phyloP scores from a whole-genome alignment of 1,139 yeast species.

The Zhuliangozyma blackwelliae region DNA sequence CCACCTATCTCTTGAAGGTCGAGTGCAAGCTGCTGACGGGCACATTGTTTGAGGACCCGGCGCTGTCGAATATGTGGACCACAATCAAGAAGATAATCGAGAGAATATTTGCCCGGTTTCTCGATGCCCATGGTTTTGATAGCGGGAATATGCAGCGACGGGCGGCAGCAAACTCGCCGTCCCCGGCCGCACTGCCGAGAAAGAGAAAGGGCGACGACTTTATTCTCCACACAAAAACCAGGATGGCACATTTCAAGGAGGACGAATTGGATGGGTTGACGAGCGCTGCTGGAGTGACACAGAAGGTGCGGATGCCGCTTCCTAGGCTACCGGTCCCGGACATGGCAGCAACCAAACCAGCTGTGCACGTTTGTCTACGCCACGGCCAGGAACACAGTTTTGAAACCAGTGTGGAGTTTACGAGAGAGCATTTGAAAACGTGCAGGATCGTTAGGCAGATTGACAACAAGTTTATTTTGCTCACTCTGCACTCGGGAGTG shows the following conservation, averaged over 20 bases:
- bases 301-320: background rate
- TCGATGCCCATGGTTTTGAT: slow-evolving; percentile 18
- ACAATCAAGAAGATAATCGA: slow-evolving; percentile 25
- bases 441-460: slow-evolving; percentile 43
- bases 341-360: background rate
- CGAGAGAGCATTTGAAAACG: slow-evolving; percentile 8
- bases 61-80: slow-evolving; percentile 19
- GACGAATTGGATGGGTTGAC: slow-evolving; percentile 7
- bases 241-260: slow-evolving; percentile 5
- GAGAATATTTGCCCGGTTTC: slow-evolving; percentile 23
- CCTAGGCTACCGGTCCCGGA: too few relatives aligned
- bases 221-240: slow-evolving; percentile 6
- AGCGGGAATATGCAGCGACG: background rate
- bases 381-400: slow-evolving; percentile 2
- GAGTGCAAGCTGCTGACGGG: slow-evolving; percentile 21
- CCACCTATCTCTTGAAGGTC: slow-evolving; percentile 36
- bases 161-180: slow-evolving; percentile 3
- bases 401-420: slow-evolving; percentile 2
- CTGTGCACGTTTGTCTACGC: background rate
- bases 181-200: slow-evolving; percentile 4
- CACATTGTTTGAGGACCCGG: slow-evolving; percentile 42
- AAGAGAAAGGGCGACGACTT: slow-evolving; percentile 5
- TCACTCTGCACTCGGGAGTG: slow-evolving; percentile 22
- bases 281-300: background rate
- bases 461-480: slow-evolving; percentile 55